Percentiles rank a stretch among this genome's conserved stretches.
These are phyloP conservation scores for Petunia axillaris DNA, from an alignment of 257 asterid genomes.

Conservation along the genomic window DNA sequence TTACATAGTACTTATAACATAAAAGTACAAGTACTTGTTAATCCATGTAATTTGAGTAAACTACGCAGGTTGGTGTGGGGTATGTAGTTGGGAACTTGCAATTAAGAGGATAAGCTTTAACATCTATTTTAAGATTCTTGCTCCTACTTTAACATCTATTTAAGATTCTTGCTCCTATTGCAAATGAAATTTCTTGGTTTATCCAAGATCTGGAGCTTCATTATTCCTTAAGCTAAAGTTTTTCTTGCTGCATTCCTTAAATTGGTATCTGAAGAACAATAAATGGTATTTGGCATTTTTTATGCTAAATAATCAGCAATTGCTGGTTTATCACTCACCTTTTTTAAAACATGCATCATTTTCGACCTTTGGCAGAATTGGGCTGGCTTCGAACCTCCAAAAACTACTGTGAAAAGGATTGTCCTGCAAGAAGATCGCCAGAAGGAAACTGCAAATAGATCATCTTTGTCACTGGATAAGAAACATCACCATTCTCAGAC, in stretches of 20 bases:
- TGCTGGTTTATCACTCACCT: conserved; percentile 8
- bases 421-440: conserved; percentile 54
- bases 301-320: background rate
- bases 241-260: conserved; percentile 8
- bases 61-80: conserved; percentile 8
- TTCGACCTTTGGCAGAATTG: conserved; percentile 59
- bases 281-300: background rate
- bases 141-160: conserved; percentile 16
- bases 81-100: conserved; percentile 13
- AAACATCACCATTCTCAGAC: conserved; percentile 49
- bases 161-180: background rate
- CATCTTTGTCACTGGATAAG: conserved; percentile 47
- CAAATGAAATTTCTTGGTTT: conserved; percentile 1
- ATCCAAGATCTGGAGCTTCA: conserved; percentile 2
- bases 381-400: conserved; percentile 69
- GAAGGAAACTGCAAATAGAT: conserved; percentile 48
- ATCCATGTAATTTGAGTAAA: background rate
- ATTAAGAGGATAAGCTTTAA: conserved; percentile 1
- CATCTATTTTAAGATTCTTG: conserved; percentile 4
- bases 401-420: conserved; percentile 79
- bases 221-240: conserved; percentile 6
- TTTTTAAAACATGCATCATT: conserved; percentile 18
- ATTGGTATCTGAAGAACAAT: conserved; percentile 1
- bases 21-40: background rate
- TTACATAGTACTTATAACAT: background rate